Evolutionary conservation across 768 basidiomycete species (phyloP).

Genomic region (Trametes cubensis): DNA sequence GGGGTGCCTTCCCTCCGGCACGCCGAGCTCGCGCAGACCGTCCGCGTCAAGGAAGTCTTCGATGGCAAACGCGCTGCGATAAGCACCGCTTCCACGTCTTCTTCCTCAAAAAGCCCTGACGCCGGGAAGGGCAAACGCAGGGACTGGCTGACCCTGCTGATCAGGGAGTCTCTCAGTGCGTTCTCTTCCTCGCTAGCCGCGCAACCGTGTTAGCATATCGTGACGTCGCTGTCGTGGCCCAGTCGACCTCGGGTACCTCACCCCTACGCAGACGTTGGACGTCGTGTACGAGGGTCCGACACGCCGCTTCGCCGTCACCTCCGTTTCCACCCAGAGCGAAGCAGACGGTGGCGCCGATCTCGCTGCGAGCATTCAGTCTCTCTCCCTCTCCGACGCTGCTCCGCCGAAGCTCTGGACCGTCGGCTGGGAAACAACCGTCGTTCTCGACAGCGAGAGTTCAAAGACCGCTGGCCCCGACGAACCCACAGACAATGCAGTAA

Average conservation of each 20-base stretch:
- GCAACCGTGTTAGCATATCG: not conserved
- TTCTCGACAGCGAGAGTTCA: conserved; percentile 40
- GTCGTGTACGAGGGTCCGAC: conserved; percentile 61
- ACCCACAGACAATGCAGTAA: conserved; percentile 24
- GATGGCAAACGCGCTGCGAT: conserved; percentile 8
- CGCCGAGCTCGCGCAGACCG: conserved; percentile 51
- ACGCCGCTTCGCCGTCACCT: conserved; percentile 59
- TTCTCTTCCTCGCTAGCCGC: conserved; percentile 19
- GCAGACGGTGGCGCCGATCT: conserved; percentile 15
- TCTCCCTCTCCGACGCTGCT: conserved; percentile 44
- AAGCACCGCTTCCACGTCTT: conserved; percentile 1
- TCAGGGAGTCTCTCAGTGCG: conserved; percentile 72
- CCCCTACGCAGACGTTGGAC: conserved; percentile 60
- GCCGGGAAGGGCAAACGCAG: conserved; percentile 41
- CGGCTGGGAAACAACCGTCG: conserved; percentile 68
- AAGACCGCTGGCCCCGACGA: conserved; percentile 11
- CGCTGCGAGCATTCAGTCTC: conserved; percentile 37
- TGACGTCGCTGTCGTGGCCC: conserved; percentile 1
- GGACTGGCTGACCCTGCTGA: conserved; percentile 69
- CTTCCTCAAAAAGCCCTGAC: conserved; percentile 11
- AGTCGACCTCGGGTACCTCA: conserved; percentile 78
- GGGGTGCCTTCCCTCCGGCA: conserved; percentile 55
- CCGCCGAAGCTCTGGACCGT: conserved; percentile 56
- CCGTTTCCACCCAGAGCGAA: conserved; percentile 40
- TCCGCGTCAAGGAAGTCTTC: conserved; percentile 56